A percentile compares a stretch with the other conserved stretches of the same genome.
Conservation (phyloP, 352 stramenopile species). For the Albugo laibachii region DNA sequence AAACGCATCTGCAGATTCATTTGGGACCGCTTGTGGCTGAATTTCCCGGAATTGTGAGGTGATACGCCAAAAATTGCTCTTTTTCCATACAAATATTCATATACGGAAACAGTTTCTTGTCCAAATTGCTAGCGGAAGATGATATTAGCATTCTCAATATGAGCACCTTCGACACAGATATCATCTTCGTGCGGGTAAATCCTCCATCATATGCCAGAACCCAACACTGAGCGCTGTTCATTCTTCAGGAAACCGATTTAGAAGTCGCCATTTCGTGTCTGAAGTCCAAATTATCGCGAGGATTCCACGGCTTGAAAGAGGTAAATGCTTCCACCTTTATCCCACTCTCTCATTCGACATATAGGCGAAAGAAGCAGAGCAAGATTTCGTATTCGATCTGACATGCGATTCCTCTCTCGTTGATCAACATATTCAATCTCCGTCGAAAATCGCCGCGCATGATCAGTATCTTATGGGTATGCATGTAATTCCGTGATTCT, state of each 20-base stretch:
- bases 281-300: conserved; percentile 52
- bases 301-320: conserved; percentile 64
- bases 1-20: conserved; percentile 32
- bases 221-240: too few species aligned
- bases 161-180: conserved; percentile 79
- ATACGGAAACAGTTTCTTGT: conserved; percentile 61
- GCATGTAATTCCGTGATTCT: not conserved
- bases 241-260: conserved; percentile 21
- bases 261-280: conserved; percentile 54
- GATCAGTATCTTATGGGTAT: conserved; percentile 54
- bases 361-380: conserved; percentile 36
- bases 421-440: conserved; percentile 1
- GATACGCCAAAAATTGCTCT: not conserved
- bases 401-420: not conserved
- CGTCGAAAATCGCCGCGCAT: conserved; percentile 24
- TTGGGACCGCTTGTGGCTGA: conserved; percentile 70
- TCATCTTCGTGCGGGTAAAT: conserved; percentile 66
- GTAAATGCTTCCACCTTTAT: conserved; percentile 8
- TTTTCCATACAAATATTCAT: too few species aligned
- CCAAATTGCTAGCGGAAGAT: conserved; percentile 59
- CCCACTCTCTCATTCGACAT: not conserved
- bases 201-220: too few species aligned
- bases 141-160: conserved; percentile 82
- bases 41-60: conserved; percentile 62
- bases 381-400: conserved; percentile 6